Evolutionary conservation across 306 rosid genomes (phyloP).

Genomic region (Quercus alba): DNA sequence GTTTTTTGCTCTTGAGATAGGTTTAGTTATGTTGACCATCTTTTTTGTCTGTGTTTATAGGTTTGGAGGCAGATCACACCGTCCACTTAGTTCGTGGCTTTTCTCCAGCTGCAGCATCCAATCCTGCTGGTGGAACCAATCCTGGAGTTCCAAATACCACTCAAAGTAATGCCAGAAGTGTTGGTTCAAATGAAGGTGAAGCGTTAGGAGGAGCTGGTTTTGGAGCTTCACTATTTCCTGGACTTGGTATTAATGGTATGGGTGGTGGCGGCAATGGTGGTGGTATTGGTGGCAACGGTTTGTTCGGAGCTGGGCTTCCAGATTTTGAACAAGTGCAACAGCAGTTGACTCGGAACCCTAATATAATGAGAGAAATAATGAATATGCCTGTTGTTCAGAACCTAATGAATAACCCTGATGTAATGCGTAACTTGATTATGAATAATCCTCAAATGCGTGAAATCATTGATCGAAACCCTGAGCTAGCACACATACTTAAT

Average conservation of each 20-base stretch:
- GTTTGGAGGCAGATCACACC: conserved; percentile 85
- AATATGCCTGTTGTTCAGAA: conserved; percentile 75
- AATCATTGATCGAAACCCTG: conserved; percentile 79
- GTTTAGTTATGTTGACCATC: neutral
- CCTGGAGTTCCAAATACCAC: conserved; percentile 41
- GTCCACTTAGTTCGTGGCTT: conserved; percentile 82
- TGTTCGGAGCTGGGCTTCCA: conserved; percentile 63
- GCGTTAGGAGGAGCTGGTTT: conserved; percentile 54
- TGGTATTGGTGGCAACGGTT: conserved; percentile 37
- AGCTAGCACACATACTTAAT: conserved; percentile 76
- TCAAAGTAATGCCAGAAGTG: conserved; percentile 39
- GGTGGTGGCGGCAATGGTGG: conserved; percentile 39
- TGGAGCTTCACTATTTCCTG: conserved; percentile 65
- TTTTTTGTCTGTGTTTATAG: conserved; percentile 28
- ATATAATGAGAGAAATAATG: conserved; percentile 70
- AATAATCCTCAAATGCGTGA: conserved; percentile 89
- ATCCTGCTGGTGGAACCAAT: conserved; percentile 45
- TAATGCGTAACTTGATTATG: conserved; percentile 74
- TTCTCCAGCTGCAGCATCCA: conserved; percentile 41
- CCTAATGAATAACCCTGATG: conserved; percentile 63
- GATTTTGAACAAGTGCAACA: conserved; percentile 84
- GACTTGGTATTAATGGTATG: conserved; percentile 51
- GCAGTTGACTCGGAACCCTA: conserved; percentile 63
- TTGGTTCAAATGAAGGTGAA: conserved; percentile 54
- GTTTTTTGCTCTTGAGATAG: neutral